phyloP scores from a whole-genome alignment of 2,329 filamentous ascomycete species.

The Macrophomina pseudophaseolina region DNA sequence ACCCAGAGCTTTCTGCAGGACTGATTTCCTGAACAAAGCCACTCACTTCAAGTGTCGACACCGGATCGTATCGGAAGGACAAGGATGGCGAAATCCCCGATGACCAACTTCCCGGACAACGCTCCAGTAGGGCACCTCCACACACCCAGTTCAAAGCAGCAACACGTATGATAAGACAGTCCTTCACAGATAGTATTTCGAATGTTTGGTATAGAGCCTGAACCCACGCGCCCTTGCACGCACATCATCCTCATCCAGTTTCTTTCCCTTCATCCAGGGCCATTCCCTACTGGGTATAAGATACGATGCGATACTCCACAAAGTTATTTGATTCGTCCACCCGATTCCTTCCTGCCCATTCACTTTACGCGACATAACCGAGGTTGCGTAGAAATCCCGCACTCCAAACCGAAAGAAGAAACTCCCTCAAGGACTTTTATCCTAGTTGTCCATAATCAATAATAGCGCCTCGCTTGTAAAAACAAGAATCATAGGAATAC shows the following conservation, averaged over 20 bases:
- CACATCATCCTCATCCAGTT: background rate
- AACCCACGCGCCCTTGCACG: background rate
- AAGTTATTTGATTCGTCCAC: background rate
- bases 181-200: background rate
- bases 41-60: too few relatives aligned
- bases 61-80: too few relatives aligned
- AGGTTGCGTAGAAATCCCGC: background rate
- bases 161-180: too few relatives aligned
- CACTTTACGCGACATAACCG: background rate
- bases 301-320: background rate
- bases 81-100: too few relatives aligned
- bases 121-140: too few relatives aligned
- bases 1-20: too few relatives aligned
- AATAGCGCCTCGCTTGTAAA: conserved; percentile 17
- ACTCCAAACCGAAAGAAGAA: background rate
- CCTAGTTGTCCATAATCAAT: background rate
- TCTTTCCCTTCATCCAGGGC: background rate
- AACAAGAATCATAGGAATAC: background rate
- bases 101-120: too few relatives aligned
- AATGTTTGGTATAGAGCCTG: background rate
- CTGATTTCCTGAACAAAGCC: too few relatives aligned
- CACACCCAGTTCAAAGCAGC: too few relatives aligned
- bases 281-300: background rate
- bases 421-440: background rate
- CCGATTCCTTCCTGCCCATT: background rate